phyloP scores from a whole-genome alignment of 176 grass and related monocot genomes.

The Triticum aestivum region IWGSC_CS_RefSeq_v2.1 NC_057794.1:492698317-492698816 shows the following conservation, averaged over 20 bases:
- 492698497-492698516: neutral
- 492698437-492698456: slow-evolving; percentile 37
- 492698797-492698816: slow-evolving; percentile 1
- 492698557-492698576: slow-evolving; percentile 30
- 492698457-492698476: slow-evolving; percentile 46
- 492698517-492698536: neutral
- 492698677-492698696: slow-evolving; percentile 56
- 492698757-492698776: neutral
- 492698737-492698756: neutral
- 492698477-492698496: slow-evolving; percentile 4
- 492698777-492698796: neutral
- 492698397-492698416: slow-evolving; percentile 20
- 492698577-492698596: slow-evolving; percentile 41
- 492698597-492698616: slow-evolving; percentile 56
- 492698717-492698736: neutral
- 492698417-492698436: slow-evolving; percentile 13
- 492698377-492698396: slow-evolving; percentile 18
- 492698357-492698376: slow-evolving; percentile 19
- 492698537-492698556: slow-evolving; percentile 48
- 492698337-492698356: slow-evolving; percentile 24
- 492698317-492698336: neutral
- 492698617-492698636: slow-evolving; percentile 48
- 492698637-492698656: slow-evolving; percentile 39
- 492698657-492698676: slow-evolving; percentile 55
- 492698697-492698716: neutral